Percentiles rank a stretch among this genome's conserved stretches.
Conservation (phyloP, 2,329 filamentous ascomycete genomes). For the Fusarium concolor region DNA sequence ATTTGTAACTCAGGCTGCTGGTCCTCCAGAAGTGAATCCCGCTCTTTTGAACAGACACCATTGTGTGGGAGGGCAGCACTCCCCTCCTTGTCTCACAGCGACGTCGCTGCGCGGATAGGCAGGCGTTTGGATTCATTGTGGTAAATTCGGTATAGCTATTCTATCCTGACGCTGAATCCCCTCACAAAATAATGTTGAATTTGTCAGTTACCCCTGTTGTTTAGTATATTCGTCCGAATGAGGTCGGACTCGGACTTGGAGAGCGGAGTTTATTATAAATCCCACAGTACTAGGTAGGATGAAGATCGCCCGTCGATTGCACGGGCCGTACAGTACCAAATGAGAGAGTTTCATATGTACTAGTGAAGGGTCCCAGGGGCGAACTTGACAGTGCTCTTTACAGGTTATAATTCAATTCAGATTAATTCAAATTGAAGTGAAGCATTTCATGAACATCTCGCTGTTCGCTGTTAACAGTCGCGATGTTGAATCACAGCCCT, state of each 20-base stretch:
- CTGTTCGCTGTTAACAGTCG: constrained; percentile 1
- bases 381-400: neutral
- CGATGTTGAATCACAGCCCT: neutral
- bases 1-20: constrained; percentile 22
- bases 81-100: constrained; percentile 33
- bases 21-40: constrained; percentile 19
- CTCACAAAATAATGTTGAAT: neutral
- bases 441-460: neutral
- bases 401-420: neutral
- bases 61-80: constrained; percentile 26
- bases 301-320: constrained; percentile 21
- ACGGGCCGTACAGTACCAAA: constrained; percentile 21
- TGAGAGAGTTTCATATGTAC: constrained; percentile 35
- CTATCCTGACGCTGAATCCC: constrained; percentile 4
- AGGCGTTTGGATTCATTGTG: constrained; percentile 5
- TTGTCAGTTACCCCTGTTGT: constrained; percentile 15
- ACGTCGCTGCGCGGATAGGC: constrained; percentile 31
- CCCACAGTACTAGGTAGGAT: neutral
- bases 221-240: constrained; percentile 1
- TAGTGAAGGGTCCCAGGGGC: constrained; percentile 10
- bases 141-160: neutral
- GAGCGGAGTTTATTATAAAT: constrained; percentile 34
- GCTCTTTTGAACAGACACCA: constrained; percentile 41
- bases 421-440: neutral
- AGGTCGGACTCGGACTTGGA: constrained; percentile 24